Conservation (phyloP, 192 early-diverging fungal species). For the Coemansia sp. region DNA sequence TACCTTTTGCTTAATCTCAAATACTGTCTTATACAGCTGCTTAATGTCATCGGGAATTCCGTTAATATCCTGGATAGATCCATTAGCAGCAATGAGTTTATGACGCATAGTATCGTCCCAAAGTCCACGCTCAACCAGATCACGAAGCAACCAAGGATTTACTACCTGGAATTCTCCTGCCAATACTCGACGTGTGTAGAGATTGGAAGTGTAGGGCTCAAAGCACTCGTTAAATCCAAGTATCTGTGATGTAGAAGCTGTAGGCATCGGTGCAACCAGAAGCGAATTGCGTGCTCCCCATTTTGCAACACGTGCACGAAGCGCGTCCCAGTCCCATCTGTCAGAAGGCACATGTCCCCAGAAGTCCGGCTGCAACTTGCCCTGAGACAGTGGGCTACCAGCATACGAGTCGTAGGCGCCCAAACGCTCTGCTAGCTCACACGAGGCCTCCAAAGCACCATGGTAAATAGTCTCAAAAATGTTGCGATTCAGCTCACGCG, state of each 20-base stretch:
- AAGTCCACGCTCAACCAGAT: slow-evolving; percentile 85
- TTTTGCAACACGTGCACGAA: slow-evolving; percentile 75
- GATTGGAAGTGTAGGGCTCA: slow-evolving; percentile 88
- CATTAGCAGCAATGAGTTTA: slow-evolving; percentile 87
- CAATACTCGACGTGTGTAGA: slow-evolving; percentile 94
- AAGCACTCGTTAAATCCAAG: slow-evolving; percentile 98
- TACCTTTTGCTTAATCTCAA: slow-evolving; percentile 88
- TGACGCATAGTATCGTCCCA: slow-evolving; percentile 96
- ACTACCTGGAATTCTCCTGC: slow-evolving; percentile 99
- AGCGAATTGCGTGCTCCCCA: slow-evolving; percentile 92
- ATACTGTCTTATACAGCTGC: slow-evolving; percentile 95
- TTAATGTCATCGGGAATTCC: slow-evolving; percentile 85
- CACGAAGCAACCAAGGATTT: slow-evolving; percentile 93
- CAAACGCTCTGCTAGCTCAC: slow-evolving; percentile 76
- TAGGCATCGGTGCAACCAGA: slow-evolving; percentile 96
- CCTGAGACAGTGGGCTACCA: slow-evolving; percentile 87
- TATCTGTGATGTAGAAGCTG: slow-evolving; percentile 95
- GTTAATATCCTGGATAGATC: slow-evolving; percentile 77
- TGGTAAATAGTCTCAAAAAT: slow-evolving; percentile 98
- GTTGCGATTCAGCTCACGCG: slow-evolving; percentile 75
- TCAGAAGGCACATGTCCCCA: slow-evolving; percentile 81
- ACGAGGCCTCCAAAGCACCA: slow-evolving; percentile 87
- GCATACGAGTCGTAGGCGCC: slow-evolving; percentile 87
- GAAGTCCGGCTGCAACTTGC: slow-evolving; percentile 90
- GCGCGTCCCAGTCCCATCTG: slow-evolving; percentile 85